phyloP scores from a whole-genome alignment of 176 grass and related monocot species.

The Lolium perenne region DNA sequence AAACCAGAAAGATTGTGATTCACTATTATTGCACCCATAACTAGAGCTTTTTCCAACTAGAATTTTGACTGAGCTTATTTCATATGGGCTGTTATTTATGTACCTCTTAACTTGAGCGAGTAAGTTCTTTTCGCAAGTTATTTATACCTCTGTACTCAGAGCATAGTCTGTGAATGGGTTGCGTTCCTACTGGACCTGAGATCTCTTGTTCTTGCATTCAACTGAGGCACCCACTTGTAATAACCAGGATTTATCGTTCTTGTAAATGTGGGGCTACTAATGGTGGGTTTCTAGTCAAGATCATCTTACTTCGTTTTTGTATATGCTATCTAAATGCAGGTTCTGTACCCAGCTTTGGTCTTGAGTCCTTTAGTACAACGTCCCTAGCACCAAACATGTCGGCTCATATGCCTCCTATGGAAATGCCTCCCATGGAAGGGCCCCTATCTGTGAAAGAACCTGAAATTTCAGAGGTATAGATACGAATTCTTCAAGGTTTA shows the following conservation, averaged over 20 bases:
- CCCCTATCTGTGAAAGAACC: conserved; percentile 47
- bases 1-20: not conserved
- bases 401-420: conserved; percentile 44
- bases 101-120: not conserved
- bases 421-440: conserved; percentile 47
- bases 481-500: conserved; percentile 17
- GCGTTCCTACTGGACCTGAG: not conserved
- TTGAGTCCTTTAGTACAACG: conserved; percentile 55
- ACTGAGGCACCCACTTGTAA: not conserved
- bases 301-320: not conserved
- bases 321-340: conserved; percentile 41
- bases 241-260: not conserved
- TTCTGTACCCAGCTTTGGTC: conserved; percentile 41
- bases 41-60: not conserved
- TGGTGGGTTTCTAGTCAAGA: not conserved
- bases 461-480: conserved; percentile 51
- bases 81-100: not conserved
- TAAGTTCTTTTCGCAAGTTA: not conserved
- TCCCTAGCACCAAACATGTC: conserved; percentile 53
- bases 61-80: not conserved
- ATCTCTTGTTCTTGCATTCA: conserved; percentile 4
- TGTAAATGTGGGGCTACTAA: not conserved
- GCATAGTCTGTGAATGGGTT: conserved; percentile 9
- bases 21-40: not conserved
- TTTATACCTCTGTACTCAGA: not conserved